Evolutionary conservation across 768 basidiomycete species (phyloP), one percentile per base, ranked within the genome.

Genomic region (Kwoniella sp.): DNA sequence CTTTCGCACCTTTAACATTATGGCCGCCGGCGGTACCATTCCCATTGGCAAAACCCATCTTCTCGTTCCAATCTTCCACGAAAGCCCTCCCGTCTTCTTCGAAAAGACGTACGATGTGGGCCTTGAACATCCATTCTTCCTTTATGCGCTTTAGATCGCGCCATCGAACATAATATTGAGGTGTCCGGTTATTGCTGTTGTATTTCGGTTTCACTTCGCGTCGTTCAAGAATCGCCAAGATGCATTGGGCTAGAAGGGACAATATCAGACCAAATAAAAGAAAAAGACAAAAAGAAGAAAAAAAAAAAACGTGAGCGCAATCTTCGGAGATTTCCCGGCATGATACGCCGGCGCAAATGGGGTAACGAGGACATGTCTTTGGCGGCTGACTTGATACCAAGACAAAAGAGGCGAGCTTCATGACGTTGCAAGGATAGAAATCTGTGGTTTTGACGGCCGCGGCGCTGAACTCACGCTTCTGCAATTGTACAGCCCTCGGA

Each of bases 201-300:
- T 22, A 19, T 36, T 56, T 63, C 24, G 21, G n/a, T 30, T 37
- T 63, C 15, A 19, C 48, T 27, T 56, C 51, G n/a, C 17, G 24
- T 17, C 63, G 29, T 1, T 54, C 57, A 2, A 64, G 22, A 15
- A 64, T 54, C 17, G 30, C 55, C 24, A 64, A 9, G 25, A 64
- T 49, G 21, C 47, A 29, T 25, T 27, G 40, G 24, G 40, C 40
- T 44, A 13, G 7, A 13, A 33, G 33, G 33, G 6, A 6, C 33
- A 33, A 33, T 33, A 13, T 6, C 33, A 33, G 6, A 33, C 33
- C 33, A 13, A 33, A 13, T 33, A 13, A 33, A 33, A 6, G 40
- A 3, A 15, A 44, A 44, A 10, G 8, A 4, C 10, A 19, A 44
- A 19, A 3, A 10, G 40, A 44, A 9, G 8, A 44, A 10, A 15